A percentile compares a stretch with the other conserved stretches of the same genome.
Conservation (phyloP, 148 eudicot species). For the Rhododendron ferrugineum region DNA sequence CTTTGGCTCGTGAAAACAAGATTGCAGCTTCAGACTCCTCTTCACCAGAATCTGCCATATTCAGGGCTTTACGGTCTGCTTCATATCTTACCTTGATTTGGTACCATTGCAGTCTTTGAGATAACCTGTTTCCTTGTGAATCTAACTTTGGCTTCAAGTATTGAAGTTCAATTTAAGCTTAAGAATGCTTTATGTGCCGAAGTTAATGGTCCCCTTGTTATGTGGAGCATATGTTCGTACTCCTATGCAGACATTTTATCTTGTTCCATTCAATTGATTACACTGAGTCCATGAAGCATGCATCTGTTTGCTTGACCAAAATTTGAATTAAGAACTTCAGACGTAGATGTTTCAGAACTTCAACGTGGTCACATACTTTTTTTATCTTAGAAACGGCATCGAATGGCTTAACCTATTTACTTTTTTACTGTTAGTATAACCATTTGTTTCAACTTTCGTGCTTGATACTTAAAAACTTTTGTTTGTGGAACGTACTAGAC, state of each 20-base stretch:
- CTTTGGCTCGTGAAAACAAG: constrained; percentile 98
- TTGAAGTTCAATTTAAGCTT: neutral
- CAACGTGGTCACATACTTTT: neutral
- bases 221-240: neutral
- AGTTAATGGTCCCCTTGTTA: neutral
- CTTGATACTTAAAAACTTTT: neutral
- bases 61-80: constrained; percentile 75
- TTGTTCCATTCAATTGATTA: neutral
- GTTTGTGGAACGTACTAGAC: neutral
- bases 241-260: neutral
- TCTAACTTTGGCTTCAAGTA: neutral
- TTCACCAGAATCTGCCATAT: constrained; percentile 69
- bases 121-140: neutral
- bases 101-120: neutral
- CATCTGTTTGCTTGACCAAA: neutral
- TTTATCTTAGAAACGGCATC: neutral
- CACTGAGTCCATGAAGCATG: neutral
- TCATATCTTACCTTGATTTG: constrained; percentile 15
- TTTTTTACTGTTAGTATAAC: neutral
- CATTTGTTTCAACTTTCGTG: neutral
- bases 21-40: constrained; percentile 98
- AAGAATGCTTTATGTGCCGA: neutral
- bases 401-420: neutral
- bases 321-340: neutral
- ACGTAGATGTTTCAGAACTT: neutral